Percentiles rank a stretch among this genome's conserved stretches.
Conservation (phyloP, 208 protist genomes). For the Crithidia acanthocephali region DNA sequence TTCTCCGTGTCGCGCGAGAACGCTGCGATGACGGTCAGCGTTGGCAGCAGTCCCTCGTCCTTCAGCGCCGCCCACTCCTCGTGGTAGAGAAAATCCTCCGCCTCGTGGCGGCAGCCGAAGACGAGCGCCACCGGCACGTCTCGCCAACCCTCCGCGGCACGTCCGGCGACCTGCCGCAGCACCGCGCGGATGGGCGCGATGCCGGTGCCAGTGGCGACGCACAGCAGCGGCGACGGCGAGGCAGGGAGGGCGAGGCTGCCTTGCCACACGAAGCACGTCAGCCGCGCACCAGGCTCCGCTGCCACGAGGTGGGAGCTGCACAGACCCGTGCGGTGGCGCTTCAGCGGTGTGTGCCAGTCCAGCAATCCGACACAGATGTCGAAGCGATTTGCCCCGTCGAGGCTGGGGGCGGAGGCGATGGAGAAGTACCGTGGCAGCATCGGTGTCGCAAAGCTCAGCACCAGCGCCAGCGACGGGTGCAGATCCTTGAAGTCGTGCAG, state of each 20-base stretch:
- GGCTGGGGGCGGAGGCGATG: slow-evolving; percentile 61
- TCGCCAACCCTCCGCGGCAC: slow-evolving; percentile 25
- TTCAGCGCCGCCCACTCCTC: slow-evolving; percentile 62
- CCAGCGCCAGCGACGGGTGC: slow-evolving; percentile 50
- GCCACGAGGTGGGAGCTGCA: slow-evolving; percentile 64
- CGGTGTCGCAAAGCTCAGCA: slow-evolving; percentile 61
- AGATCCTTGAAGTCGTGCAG: slow-evolving; percentile 75
- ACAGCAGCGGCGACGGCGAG: slow-evolving; percentile 58
- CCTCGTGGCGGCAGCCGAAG: slow-evolving; percentile 74
- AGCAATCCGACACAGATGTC: slow-evolving; percentile 75
- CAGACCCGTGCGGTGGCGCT: slow-evolving; percentile 67
- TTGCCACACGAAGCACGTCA: slow-evolving; percentile 74
- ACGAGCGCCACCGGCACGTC: slow-evolving; percentile 77
- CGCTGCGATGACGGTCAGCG: slow-evolving; percentile 69
- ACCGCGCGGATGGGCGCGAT: slow-evolving; percentile 78
- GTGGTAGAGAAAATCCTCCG: slow-evolving; percentile 79
- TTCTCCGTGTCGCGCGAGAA: slow-evolving; percentile 81
- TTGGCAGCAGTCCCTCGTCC: slow-evolving; percentile 32
- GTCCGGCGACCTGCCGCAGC: slow-evolving; percentile 69
- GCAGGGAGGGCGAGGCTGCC: slow-evolving; percentile 57
- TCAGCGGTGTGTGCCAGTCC: slow-evolving; percentile 79
- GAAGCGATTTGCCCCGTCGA: slow-evolving; percentile 43
- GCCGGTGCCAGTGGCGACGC: slow-evolving; percentile 82
- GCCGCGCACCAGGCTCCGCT: slow-evolving; percentile 38
- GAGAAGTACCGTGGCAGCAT: slow-evolving; percentile 88